phyloP scores from a whole-genome alignment of 306 rosid species.

The Pachyrhizus erosus region DNA sequence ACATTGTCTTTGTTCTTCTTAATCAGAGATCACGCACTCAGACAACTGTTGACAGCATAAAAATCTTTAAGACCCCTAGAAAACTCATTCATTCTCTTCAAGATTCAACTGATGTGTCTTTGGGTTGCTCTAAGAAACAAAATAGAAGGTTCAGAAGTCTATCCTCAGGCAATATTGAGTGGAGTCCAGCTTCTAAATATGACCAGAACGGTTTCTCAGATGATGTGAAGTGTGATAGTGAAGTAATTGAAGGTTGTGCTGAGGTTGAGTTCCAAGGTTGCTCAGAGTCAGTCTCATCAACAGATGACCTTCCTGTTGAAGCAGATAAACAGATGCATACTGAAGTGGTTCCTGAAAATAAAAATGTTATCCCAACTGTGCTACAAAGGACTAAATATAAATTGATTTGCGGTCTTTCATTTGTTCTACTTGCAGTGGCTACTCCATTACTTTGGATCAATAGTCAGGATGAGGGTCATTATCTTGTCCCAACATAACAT shows the following conservation, averaged over 20 bases:
- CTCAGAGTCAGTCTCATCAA: constrained; percentile 66
- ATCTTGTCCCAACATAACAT: constrained; percentile 71
- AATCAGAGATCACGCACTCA: constrained; percentile 59
- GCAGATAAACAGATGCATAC: constrained; percentile 30
- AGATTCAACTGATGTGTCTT: constrained; percentile 51
- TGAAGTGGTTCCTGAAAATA: constrained; percentile 42
- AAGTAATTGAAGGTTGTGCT: constrained; percentile 50
- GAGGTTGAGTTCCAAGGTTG: constrained; percentile 50
- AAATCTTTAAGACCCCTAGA: constrained; percentile 69
- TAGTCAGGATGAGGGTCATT: constrained; percentile 55
- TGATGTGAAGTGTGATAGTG: constrained; percentile 42
- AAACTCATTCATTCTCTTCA: constrained; percentile 83
- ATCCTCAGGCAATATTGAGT: constrained; percentile 61
- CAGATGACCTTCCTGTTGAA: constrained; percentile 52
- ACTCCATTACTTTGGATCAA: constrained; percentile 61
- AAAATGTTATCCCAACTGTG: constrained; percentile 32
- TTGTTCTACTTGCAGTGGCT: constrained; percentile 52
- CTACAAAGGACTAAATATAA: constrained; percentile 46
- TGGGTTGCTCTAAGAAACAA: constrained; percentile 51
- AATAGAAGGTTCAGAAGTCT: constrained; percentile 56
- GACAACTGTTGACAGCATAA: constrained; percentile 51
- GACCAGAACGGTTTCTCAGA: constrained; percentile 48
- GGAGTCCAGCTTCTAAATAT: constrained; percentile 59
- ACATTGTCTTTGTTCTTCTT: constrained; percentile 30
- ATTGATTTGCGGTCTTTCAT: constrained; percentile 65